Evolutionary conservation across 192 early-diverging fungal genomes (phyloP).

Genomic region (Coemansia sp.): DNA sequence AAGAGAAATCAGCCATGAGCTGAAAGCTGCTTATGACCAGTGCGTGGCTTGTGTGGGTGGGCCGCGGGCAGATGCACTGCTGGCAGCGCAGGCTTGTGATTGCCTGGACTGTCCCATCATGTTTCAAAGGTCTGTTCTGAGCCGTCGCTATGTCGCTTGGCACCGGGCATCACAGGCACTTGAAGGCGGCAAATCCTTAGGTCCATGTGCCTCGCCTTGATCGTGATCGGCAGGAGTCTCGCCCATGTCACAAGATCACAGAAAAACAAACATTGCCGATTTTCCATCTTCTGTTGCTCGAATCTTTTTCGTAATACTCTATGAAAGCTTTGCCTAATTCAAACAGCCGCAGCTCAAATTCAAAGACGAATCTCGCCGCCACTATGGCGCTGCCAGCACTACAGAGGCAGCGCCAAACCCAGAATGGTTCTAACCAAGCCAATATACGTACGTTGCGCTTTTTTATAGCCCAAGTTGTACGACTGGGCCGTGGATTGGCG

Average conservation of each 20-base stretch:
- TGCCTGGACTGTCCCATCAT: constrained; percentile 36
- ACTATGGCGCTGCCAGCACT: constrained; percentile 11
- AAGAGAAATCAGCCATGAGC: neutral
- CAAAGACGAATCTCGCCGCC: neutral
- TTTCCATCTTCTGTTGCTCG: neutral
- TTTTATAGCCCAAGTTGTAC: neutral
- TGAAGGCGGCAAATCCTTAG: neutral
- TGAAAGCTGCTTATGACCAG: constrained; percentile 12
- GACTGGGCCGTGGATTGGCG: neutral
- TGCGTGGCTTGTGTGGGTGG: constrained; percentile 32
- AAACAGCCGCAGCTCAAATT: neutral
- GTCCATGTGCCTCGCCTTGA: neutral
- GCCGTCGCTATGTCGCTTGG: constrained; percentile 22
- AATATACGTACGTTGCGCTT: constrained; percentile 17
- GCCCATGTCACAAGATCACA: neutral
- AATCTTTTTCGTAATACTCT: neutral
- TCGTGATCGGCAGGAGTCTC: neutral
- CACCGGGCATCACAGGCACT: constrained; percentile 1
- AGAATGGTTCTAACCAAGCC: neutral
- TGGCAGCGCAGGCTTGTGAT: constrained; percentile 29
- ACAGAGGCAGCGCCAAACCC: constrained; percentile 10
- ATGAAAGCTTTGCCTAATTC: neutral
- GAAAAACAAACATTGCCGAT: neutral
- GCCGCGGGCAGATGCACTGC: constrained; percentile 26
- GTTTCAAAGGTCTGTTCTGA: constrained; percentile 20